These are phyloP conservation scores for Barnettozyma populi DNA, from an alignment of 805 yeast genomes.

Conservation along the genomic window DNA sequence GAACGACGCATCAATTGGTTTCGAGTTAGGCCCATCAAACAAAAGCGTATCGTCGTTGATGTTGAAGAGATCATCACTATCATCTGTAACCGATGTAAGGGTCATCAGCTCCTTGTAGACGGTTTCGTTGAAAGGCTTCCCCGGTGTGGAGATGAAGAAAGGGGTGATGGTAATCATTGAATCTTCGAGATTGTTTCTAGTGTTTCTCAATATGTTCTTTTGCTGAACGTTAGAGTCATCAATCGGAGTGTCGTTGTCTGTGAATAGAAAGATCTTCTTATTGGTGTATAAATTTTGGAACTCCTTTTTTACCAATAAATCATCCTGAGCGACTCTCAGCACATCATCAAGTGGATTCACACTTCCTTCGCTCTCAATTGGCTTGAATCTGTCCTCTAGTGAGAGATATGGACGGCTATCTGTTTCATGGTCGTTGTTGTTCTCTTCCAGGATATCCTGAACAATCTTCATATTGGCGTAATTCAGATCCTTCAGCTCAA, in stretches of 20 bases:
- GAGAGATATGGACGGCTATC: slow-evolving; percentile 20
- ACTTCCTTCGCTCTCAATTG: slow-evolving; percentile 19
- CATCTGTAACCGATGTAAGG: slow-evolving; percentile 19
- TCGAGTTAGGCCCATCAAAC: slow-evolving; percentile 35
- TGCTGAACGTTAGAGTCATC: slow-evolving; percentile 33
- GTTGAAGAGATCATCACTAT: slow-evolving; percentile 14
- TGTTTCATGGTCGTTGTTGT: slow-evolving; percentile 11
- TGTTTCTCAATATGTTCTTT: slow-evolving; percentile 46
- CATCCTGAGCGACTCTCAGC: slow-evolving; percentile 49
- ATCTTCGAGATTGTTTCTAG: slow-evolving; percentile 56
- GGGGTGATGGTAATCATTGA: slow-evolving; percentile 54
- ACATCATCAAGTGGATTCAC: slow-evolving; percentile 35
- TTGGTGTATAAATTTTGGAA: slow-evolving; percentile 43
- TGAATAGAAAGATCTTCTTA: slow-evolving; percentile 62
- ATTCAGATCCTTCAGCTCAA: slow-evolving; percentile 51
- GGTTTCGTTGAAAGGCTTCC: slow-evolving; percentile 37
- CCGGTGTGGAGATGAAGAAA: slow-evolving; percentile 43
- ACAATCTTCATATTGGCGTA: slow-evolving; percentile 51
- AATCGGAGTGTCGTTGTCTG: slow-evolving; percentile 69
- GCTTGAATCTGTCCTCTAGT: slow-evolving; percentile 27
- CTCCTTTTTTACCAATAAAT: slow-evolving; percentile 38
- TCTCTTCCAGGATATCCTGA: slow-evolving; percentile 45
- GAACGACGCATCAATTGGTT: slow-evolving; percentile 36
- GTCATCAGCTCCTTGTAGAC: slow-evolving; percentile 51
- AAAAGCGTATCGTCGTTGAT: slow-evolving; percentile 13